Evolutionary conservation across 1,139 yeast species (phyloP).

Genomic region (Yamadazyma songkhlaensis): DNA sequence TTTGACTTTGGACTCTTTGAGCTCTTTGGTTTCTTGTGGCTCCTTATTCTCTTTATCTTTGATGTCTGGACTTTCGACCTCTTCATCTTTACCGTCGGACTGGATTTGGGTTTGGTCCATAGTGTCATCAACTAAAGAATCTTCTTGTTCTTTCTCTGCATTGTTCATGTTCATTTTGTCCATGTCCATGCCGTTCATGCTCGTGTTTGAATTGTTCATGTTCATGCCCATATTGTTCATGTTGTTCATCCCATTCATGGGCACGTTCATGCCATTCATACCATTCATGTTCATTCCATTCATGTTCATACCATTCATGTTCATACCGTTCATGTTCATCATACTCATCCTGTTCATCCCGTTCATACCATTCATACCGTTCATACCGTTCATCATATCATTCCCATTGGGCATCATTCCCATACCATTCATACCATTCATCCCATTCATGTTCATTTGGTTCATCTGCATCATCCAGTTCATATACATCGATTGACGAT

Average conservation of each 20-base stretch:
- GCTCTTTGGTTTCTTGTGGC: too few relatives aligned
- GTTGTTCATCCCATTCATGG: slow-evolving; percentile 3
- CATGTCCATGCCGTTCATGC: background rate
- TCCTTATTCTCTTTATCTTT: background rate
- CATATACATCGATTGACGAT: slow-evolving; percentile 15
- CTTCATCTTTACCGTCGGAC: too few relatives aligned
- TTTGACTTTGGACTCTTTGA: too few relatives aligned
- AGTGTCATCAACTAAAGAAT: background rate
- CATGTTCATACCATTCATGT: slow-evolving; percentile 5
- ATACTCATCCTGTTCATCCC: slow-evolving; percentile 7
- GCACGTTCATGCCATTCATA: slow-evolving; percentile 6
- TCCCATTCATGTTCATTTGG: slow-evolving; percentile 17
- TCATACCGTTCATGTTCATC: slow-evolving; percentile 5
- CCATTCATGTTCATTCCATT: slow-evolving; percentile 1
- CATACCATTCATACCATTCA: slow-evolving; percentile 4
- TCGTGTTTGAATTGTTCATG: slow-evolving; percentile 2
- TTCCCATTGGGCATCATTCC: slow-evolving; percentile 12
- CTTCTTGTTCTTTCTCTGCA: background rate
- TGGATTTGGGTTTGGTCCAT: too few relatives aligned
- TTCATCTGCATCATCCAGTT: slow-evolving; percentile 14
- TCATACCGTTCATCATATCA: slow-evolving; percentile 20
- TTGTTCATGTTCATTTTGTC: background rate
- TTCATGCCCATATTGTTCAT: slow-evolving; percentile 1
- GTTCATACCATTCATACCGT: slow-evolving; percentile 19
- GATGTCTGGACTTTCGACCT: too few relatives aligned